These are phyloP conservation scores for Cryptococcus floricola DNA, from an alignment of 1,284 basidiomycete species.

Conservation along the genomic window DNA sequence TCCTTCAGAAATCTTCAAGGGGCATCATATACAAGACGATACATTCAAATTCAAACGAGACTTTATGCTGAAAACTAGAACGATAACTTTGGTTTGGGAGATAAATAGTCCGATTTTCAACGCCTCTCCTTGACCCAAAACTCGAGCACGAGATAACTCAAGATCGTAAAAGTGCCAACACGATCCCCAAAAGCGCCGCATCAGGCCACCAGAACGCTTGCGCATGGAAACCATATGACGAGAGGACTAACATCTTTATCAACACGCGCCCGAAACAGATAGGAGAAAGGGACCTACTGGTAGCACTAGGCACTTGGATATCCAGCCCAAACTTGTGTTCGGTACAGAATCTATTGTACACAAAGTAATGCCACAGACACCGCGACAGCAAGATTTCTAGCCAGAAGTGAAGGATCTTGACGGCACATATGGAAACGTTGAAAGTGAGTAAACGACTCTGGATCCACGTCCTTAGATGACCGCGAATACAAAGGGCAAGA, in stretches of 20 bases:
- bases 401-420: no score
- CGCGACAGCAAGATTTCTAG: no score
- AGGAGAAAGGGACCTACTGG: slow-evolving; percentile 51
- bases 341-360: background rate
- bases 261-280: background rate
- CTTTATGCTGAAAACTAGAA: no score
- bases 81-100: no score
- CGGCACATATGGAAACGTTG: no score
- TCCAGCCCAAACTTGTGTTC: slow-evolving; percentile 87
- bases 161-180: slow-evolving; percentile 68
- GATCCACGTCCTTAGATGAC: no score
- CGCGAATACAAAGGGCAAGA: no score
- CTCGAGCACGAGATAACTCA: slow-evolving; percentile 75
- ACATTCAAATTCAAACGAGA: no score
- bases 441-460: no score
- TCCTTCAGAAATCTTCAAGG: no score
- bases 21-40: no score
- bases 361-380: no score
- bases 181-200: slow-evolving; percentile 72
- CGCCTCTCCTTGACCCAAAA: slow-evolving; percentile 86
- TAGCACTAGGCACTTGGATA: slow-evolving; percentile 87
- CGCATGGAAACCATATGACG: slow-evolving; percentile 80
- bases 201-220: slow-evolving; percentile 97
- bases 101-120: slow-evolving; percentile 41
- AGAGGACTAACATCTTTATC: slow-evolving; percentile 58